phyloP scores from a whole-genome alignment of 2,329 filamentous ascomycete genomes.

The Xylariales sp. region DNA sequence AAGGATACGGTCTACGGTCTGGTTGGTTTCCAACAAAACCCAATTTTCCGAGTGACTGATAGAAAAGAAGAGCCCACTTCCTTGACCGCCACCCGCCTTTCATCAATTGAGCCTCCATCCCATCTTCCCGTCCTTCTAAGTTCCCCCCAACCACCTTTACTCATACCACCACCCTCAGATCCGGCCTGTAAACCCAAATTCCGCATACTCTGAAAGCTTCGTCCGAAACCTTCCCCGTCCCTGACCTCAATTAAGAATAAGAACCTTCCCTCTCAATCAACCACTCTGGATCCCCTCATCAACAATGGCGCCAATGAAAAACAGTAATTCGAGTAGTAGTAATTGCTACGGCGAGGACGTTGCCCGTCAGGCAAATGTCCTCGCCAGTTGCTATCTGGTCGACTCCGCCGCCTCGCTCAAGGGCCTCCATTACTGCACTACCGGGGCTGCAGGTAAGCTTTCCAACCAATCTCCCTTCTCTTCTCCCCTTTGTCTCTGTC shows the following conservation, averaged over 20 bases:
- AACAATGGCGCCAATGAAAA: constrained; percentile 77
- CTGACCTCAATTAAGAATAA: constrained; percentile 7
- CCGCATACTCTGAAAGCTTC: too few species aligned
- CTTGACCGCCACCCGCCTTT: constrained; percentile 36
- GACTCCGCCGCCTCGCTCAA: constrained; percentile 77
- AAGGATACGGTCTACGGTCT: background rate
- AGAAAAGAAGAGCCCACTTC: constrained; percentile 10
- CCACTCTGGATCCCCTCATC: constrained; percentile 48
- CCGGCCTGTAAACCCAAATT: too few species aligned
- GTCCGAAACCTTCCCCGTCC: background rate
- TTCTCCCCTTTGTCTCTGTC: too few species aligned
- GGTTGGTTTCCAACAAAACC: constrained; percentile 32
- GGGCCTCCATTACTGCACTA: constrained; percentile 96
- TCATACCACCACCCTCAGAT: background rate
- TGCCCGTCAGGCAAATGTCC: constrained; percentile 76
- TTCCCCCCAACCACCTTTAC: background rate
- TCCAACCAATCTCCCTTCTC: background rate
- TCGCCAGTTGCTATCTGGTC: constrained; percentile 92
- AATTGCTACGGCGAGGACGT: constrained; percentile 80
- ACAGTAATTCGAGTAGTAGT: constrained; percentile 77
- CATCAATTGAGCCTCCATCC: constrained; percentile 32
- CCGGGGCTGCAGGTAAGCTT: constrained; percentile 78
- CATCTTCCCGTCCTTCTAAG: background rate
- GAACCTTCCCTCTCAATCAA: constrained; percentile 18
- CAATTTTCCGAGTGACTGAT: constrained; percentile 5